A percentile compares a stretch with the other conserved stretches of the same genome.
Evolutionary conservation across 1,284 basidiomycete genomes (phyloP).

Genomic region (Boletus sp.): DNA sequence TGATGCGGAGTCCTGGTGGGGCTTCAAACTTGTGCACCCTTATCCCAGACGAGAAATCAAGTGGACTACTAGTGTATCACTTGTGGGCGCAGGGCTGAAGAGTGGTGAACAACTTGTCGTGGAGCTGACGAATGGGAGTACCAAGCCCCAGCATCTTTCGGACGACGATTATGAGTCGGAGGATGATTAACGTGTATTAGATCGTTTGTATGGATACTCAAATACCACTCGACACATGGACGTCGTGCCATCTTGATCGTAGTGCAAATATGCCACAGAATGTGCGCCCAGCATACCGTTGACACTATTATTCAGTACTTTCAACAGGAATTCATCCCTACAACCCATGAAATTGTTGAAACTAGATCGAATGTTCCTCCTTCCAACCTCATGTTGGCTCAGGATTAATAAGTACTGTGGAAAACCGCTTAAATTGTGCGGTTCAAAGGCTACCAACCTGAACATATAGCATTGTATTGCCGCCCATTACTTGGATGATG

Average conservation of each 20-base stretch:
- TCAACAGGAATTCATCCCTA: no score
- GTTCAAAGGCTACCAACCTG: background rate
- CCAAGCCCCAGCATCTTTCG: slow-evolving; percentile 8
- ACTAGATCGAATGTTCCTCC: background rate
- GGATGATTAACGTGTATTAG: slow-evolving; percentile 39
- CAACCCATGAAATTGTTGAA: background rate
- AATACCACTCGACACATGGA: background rate
- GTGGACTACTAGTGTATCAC: slow-evolving; percentile 43
- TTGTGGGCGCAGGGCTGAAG: slow-evolving; percentile 55
- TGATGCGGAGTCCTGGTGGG: slow-evolving; percentile 57
- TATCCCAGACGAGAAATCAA: slow-evolving; percentile 70
- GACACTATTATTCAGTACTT: background rate
- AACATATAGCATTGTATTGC: background rate
- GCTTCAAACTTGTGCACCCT: slow-evolving; percentile 65
- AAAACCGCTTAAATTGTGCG: background rate
- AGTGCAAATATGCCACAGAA: background rate
- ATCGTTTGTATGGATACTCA: background rate
- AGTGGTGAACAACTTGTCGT: slow-evolving; percentile 72
- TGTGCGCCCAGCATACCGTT: background rate
- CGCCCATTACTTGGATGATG: background rate
- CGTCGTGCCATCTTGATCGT: background rate
- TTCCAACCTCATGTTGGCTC: background rate
- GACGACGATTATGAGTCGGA: slow-evolving; percentile 64
- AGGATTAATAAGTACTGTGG: background rate
- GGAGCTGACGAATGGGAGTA: slow-evolving; percentile 43